Evolutionary conservation across 139 green algal species (phyloP).

Genomic region (Nannochloris sp.): DNA sequence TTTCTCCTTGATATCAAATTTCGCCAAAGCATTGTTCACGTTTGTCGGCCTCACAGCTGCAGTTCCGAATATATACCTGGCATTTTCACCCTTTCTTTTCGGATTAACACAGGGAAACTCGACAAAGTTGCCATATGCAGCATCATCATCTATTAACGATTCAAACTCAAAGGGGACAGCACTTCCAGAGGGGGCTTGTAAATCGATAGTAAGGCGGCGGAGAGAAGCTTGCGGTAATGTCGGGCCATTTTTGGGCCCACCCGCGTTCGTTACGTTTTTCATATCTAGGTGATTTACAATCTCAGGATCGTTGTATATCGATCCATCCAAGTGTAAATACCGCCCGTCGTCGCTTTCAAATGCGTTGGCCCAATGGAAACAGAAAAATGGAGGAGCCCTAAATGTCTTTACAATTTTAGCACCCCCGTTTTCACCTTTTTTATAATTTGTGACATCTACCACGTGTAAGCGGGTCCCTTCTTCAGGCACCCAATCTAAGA

Average conservation of each 20-base stretch:
- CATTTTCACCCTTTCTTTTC: conserved; percentile 10
- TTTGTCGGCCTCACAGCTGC: conserved; percentile 50
- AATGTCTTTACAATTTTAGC: conserved; percentile 13
- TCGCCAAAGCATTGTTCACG: conserved; percentile 58
- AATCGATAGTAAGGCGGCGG: conserved; percentile 14
- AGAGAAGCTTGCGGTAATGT: background rate
- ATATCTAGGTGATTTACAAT: conserved; percentile 35
- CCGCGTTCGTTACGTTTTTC: conserved; percentile 6
- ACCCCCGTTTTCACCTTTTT: conserved; percentile 31
- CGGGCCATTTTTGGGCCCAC: background rate
- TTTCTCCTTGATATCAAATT: conserved; percentile 46
- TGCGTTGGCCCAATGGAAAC: conserved; percentile 68
- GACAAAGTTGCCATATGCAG: conserved; percentile 11
- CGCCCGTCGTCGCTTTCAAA: conserved; percentile 32
- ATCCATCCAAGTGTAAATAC: conserved; percentile 50
- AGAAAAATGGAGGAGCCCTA: conserved; percentile 49
- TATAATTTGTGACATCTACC: conserved; percentile 30
- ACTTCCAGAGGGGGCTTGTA: conserved; percentile 8
- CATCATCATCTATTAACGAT: conserved; percentile 10
- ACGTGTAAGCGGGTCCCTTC: conserved; percentile 49
- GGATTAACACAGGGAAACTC: conserved; percentile 43
- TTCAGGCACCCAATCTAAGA: conserved; percentile 72
- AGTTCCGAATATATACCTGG: conserved; percentile 52
- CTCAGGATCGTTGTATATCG: conserved; percentile 49
- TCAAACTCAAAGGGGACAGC: background rate